Base-by-base conservation (phyloP, 176 grass and related monocot species). In the Oryza nivara region DNA sequence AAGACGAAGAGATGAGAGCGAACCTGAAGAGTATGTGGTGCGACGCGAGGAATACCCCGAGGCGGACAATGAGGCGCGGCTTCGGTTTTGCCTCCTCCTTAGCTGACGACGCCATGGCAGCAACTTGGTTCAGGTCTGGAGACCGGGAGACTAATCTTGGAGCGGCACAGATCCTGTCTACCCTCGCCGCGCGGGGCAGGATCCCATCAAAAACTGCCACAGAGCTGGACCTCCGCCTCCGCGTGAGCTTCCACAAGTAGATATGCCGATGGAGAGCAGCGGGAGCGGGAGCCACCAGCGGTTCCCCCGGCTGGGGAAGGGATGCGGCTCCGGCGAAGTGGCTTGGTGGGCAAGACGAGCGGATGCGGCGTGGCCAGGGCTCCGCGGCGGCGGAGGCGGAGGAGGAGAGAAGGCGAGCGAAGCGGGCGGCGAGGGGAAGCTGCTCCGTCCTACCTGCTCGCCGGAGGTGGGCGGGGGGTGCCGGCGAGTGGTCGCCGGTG, bases 21-120 rank as follows among this genome's bases (percentile, higher is more conserved):
- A 75, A 98, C 95, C 95, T 95, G 79, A 98, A 94, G 58, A 95
- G 72, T 64, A 85, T 75, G 85, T 88, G 92, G 85, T 95, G 92
- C 66, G 91, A 92, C 34, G 94, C 95, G 61, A 98, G 87, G n/a
- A 98, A 85, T 20, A 72, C 46, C 11, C 91, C 95, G 20, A 98
- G 91, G 15, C 95, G 92, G n/a, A 98, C 92, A 48, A 98, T 92
- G 66, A 98, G 89, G 14, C 95, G 91, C 8, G 95, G 89, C 82
- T 83, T 95, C 41, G 84, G 80, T 60, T 75, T 68, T 20, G 69
- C 58, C 32, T 79, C 80, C 61, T 74, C 38, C 15, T 61, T 64
- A 40, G 36, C 48, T 35, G 49, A 44, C 30, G 48, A 68, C 68
- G 63, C 63, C 88, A 90, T 90, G 74, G 30, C 68, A 68, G 46